phyloP scores from a whole-genome alignment of 2,329 filamentous ascomycete genomes.

The Diplodia mutila region DNA sequence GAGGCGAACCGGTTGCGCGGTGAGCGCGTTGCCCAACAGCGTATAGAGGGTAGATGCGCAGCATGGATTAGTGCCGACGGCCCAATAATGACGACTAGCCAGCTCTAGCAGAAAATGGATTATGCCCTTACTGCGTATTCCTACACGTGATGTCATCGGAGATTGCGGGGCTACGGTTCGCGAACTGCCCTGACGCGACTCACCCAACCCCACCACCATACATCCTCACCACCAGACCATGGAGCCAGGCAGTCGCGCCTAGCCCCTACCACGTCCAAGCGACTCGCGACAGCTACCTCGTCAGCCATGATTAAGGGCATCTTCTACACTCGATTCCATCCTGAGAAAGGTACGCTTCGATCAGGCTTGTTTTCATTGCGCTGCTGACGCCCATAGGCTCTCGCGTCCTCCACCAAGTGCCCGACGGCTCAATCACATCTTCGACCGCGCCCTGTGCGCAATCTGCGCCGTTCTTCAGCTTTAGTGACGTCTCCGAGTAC shows the following conservation, averaged over 20 bases:
- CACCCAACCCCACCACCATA: not conserved
- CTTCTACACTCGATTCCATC: slow-evolving; percentile 70
- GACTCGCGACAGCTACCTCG: not conserved
- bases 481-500: slow-evolving; percentile 84
- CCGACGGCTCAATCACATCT: slow-evolving; percentile 59
- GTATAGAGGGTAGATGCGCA: slow-evolving; percentile 25
- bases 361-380: not conserved
- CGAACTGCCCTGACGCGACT: not conserved
- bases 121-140: not conserved
- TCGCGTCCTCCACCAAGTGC: slow-evolving; percentile 67
- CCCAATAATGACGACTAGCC: slow-evolving; percentile 18
- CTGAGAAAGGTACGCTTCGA: slow-evolving; percentile 48
- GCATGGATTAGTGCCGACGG: slow-evolving; percentile 1
- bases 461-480: slow-evolving; percentile 74
- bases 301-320: slow-evolving; percentile 62
- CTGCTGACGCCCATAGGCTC: slow-evolving; percentile 53
- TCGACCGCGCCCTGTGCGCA: slow-evolving; percentile 46
- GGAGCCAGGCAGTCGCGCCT: not conserved
- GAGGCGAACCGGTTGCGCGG: slow-evolving; percentile 23
- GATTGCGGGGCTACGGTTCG: slow-evolving; percentile 12
- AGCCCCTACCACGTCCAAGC: not conserved
- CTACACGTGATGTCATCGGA: slow-evolving; percentile 12
- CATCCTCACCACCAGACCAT: slow-evolving; percentile 6
- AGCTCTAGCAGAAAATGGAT: not conserved
- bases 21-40: slow-evolving; percentile 22